Percentiles rank a stretch among this genome's conserved stretches.
These are phyloP conservation scores for Boletus pseudo-olivaceus DNA, from an alignment of 768 basidiomycete species.

Conservation along the genomic window DNA sequence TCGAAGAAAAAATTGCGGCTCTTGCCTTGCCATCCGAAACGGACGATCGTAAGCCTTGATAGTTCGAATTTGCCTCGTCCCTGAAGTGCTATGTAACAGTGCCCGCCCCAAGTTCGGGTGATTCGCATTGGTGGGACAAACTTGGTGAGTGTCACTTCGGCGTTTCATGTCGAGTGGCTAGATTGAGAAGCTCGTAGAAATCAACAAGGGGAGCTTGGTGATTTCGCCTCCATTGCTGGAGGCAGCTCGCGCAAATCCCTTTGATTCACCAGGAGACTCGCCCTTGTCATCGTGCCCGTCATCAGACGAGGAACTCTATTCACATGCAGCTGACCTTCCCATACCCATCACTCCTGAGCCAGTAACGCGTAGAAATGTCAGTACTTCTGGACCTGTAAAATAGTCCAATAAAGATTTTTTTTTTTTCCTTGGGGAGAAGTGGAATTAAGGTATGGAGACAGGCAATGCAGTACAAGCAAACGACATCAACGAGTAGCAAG, in stretches of 20 bases:
- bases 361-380: constrained; percentile 2
- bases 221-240: constrained; percentile 41
- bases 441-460: constrained; percentile 1
- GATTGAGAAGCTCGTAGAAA: constrained; percentile 11
- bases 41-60: constrained; percentile 29
- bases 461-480: constrained; percentile 2
- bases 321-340: constrained; percentile 66
- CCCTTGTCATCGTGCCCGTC: constrained; percentile 73
- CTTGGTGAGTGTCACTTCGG: constrained; percentile 45
- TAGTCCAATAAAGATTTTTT: background rate
- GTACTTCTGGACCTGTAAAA: constrained; percentile 6
- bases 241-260: constrained; percentile 57
- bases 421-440: background rate
- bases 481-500: background rate
- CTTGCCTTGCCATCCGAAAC: constrained; percentile 47
- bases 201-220: constrained; percentile 14
- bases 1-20: constrained; percentile 67
- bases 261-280: constrained; percentile 65
- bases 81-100: constrained; percentile 41
- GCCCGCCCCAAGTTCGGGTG: constrained; percentile 81
- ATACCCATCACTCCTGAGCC: constrained; percentile 53
- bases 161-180: background rate
- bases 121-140: constrained; percentile 74
- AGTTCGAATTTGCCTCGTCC: background rate
- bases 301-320: constrained; percentile 82